phyloP scores from a whole-genome alignment of 2,329 filamentous ascomycete species.

The Trichoderma semiorbis region DNA sequence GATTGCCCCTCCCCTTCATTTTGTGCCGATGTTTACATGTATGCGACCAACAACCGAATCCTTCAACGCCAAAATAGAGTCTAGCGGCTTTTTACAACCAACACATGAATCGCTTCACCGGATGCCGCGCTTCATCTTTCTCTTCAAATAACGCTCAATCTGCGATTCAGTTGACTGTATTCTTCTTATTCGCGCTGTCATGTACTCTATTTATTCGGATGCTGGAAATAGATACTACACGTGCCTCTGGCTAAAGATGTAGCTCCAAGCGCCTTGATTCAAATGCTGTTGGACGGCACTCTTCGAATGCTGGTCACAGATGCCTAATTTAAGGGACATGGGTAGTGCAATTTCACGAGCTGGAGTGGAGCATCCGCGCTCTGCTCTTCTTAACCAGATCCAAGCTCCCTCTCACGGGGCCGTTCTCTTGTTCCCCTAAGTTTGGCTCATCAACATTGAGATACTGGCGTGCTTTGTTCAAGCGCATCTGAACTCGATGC shows the following conservation, averaged over 20 bases:
- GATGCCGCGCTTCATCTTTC: not conserved
- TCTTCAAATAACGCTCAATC: not conserved
- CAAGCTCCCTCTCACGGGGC: not conserved
- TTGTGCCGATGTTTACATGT: not conserved
- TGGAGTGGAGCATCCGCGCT: not conserved
- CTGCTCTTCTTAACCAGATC: not conserved
- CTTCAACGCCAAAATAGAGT: not conserved
- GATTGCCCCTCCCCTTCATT: not conserved
- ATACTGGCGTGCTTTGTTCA: not conserved
- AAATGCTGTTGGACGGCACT: not conserved
- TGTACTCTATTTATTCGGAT: not conserved
- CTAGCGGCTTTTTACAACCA: not conserved
- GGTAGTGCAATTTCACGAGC: not conserved
- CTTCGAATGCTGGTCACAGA: not conserved
- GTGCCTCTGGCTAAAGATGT: not conserved
- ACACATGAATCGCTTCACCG: not conserved
- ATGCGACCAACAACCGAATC: not conserved
- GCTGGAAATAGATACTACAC: not conserved
- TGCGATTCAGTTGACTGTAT: not conserved
- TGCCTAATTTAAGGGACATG: not conserved
- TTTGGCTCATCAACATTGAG: not conserved
- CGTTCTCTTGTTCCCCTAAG: not conserved
- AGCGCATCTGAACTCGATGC: not conserved
- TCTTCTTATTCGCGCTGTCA: not conserved
- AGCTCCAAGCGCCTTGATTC: not conserved